phyloP scores from a whole-genome alignment of 2,329 filamentous ascomycete genomes.

The Ustulina deusta region DNA sequence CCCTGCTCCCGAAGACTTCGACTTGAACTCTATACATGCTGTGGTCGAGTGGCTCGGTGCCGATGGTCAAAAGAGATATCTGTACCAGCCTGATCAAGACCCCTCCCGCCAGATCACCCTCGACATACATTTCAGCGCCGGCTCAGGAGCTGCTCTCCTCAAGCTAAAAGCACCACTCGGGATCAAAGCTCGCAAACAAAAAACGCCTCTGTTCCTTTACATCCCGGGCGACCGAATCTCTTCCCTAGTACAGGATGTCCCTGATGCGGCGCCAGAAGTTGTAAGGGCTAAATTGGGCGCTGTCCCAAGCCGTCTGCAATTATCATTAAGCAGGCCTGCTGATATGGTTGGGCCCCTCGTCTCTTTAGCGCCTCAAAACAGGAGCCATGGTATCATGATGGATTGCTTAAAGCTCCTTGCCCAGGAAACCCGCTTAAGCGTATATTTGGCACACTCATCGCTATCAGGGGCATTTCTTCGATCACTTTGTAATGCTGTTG shows the following conservation, averaged over 20 bases:
- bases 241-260: slow-evolving; percentile 12
- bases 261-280: slow-evolving; percentile 2
- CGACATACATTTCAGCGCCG: slow-evolving; percentile 12
- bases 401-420: slow-evolving; percentile 18
- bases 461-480: slow-evolving; percentile 8
- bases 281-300: slow-evolving; percentile 12
- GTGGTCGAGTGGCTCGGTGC: slow-evolving; percentile 14
- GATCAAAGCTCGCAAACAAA: slow-evolving; percentile 13
- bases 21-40: slow-evolving; percentile 19
- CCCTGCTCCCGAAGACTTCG: background rate
- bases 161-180: slow-evolving; percentile 17
- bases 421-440: slow-evolving; percentile 14
- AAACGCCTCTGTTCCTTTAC: slow-evolving; percentile 13
- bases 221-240: slow-evolving; percentile 13
- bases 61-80: slow-evolving; percentile 13
- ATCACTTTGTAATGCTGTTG: slow-evolving; percentile 13
- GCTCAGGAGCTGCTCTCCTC: slow-evolving; percentile 7
- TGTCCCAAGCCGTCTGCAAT: slow-evolving; percentile 10
- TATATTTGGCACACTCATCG: slow-evolving; percentile 13
- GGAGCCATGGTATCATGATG: slow-evolving; percentile 7
- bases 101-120: slow-evolving; percentile 11
- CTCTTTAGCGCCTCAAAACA: slow-evolving; percentile 12
- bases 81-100: slow-evolving; percentile 13
- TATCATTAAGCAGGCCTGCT: slow-evolving; percentile 19
- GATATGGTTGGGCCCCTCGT: slow-evolving; percentile 9